Conservation (phyloP, 2,329 filamentous ascomycete genomes). For the Penicillium griseofulvum region DNA sequence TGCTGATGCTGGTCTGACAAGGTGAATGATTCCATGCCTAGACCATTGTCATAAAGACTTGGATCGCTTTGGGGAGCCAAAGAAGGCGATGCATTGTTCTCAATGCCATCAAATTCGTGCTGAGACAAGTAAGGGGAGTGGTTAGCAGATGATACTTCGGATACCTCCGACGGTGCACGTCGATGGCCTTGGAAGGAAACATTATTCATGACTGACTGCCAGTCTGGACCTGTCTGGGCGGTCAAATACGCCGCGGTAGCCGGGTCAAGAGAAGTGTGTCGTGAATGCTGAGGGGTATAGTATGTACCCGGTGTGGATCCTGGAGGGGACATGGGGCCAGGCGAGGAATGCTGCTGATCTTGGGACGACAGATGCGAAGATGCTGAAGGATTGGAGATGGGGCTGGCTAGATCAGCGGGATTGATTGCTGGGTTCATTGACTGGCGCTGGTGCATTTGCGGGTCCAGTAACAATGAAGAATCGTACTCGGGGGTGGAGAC, state of each 20-base stretch:
- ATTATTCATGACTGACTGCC: constrained; percentile 55
- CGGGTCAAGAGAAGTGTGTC: constrained; percentile 61
- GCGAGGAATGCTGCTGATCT: constrained; percentile 52
- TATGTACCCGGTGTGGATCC: constrained; percentile 52
- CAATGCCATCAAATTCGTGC: constrained; percentile 72
- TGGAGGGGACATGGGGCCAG: constrained; percentile 55
- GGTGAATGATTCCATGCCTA: constrained; percentile 76
- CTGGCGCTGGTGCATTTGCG: constrained; percentile 38
- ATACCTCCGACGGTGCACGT: constrained; percentile 84
- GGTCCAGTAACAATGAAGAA: constrained; percentile 41
- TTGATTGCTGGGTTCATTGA: constrained; percentile 45
- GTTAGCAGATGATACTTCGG: constrained; percentile 80
- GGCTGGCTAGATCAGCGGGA: constrained; percentile 47
- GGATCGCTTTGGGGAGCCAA: constrained; percentile 70
- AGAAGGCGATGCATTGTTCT: constrained; percentile 75
- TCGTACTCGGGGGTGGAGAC: constrained; percentile 36
- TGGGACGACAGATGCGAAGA: constrained; percentile 58
- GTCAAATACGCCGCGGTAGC: constrained; percentile 58
- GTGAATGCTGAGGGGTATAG: constrained; percentile 56
- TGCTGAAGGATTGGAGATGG: constrained; percentile 51
- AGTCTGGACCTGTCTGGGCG: constrained; percentile 53
- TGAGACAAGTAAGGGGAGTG: constrained; percentile 79
- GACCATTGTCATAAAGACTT: constrained; percentile 70
- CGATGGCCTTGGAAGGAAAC: constrained; percentile 74
- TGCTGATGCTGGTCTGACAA: constrained; percentile 63